Percentiles rank a stretch among this genome's conserved stretches.
phyloP scores from a whole-genome alignment of 2,329 filamentous ascomycete species.

The Alternaria sp. region DNA sequence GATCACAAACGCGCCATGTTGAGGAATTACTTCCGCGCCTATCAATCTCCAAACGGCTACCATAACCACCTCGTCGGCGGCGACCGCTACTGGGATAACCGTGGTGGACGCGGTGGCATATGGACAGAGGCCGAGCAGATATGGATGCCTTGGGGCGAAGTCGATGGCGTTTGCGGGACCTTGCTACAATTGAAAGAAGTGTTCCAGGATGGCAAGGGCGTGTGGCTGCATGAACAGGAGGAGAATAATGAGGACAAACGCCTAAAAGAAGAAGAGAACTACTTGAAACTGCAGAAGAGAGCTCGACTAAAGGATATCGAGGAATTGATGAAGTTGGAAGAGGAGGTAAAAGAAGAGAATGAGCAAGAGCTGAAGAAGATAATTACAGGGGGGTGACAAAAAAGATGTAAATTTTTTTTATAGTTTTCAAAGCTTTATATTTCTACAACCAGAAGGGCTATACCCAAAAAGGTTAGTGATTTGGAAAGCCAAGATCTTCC shows the following conservation, averaged over 20 bases:
- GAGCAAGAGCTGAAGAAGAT: constrained; percentile 18
- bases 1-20: constrained; percentile 60
- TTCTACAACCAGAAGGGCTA: no score
- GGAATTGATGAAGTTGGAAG: constrained; percentile 29
- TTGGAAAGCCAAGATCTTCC: no score
- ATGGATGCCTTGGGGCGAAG: constrained; percentile 61
- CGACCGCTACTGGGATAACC: constrained; percentile 59
- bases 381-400: no score
- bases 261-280: constrained; percentile 24
- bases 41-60: constrained; percentile 55
- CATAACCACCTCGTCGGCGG: constrained; percentile 58
- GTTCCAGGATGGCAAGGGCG: constrained; percentile 59
- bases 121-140: constrained; percentile 60
- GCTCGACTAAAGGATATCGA: constrained; percentile 21
- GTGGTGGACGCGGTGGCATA: constrained; percentile 62
- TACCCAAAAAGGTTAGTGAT: no score
- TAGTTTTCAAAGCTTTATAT: no score
- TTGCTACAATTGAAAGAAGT: constrained; percentile 54
- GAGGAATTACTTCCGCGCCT: constrained; percentile 58
- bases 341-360: constrained; percentile 22
- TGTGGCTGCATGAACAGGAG: constrained; percentile 48
- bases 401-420: no score
- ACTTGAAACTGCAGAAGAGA: constrained; percentile 22
- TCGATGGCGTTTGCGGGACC: constrained; percentile 50
- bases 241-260: constrained; percentile 26